phyloP scores from a whole-genome alignment of 441 rosid species.

The Erodium texanum region DNA sequence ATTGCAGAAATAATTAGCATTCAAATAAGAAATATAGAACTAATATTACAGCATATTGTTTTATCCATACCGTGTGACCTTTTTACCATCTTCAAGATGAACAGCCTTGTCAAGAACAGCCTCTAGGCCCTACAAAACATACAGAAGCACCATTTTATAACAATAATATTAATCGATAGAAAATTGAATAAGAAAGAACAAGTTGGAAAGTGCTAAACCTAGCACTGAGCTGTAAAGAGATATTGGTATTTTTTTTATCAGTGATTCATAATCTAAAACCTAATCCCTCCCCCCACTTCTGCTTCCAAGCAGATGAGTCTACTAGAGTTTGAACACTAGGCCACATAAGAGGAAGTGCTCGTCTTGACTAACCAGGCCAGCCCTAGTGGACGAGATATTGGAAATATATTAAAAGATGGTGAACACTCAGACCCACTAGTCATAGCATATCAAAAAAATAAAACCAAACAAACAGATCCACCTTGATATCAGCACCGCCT shows the following conservation, averaged over 20 bases:
- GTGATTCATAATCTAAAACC: too few relatives aligned
- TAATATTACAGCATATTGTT: constrained; percentile 15
- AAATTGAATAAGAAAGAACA: constrained; percentile 14
- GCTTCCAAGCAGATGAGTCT: background rate
- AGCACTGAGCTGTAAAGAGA: constrained; percentile 7
- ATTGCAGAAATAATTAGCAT: constrained; percentile 12
- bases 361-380: too few relatives aligned
- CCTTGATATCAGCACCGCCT: constrained; percentile 98
- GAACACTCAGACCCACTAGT: background rate
- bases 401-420: background rate
- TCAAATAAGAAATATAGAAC: constrained; percentile 11
- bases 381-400: too few relatives aligned
- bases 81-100: constrained; percentile 94
- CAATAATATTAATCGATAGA: too few relatives aligned
- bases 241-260: background rate
- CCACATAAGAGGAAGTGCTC: too few relatives aligned
- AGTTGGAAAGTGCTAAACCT: constrained; percentile 4
- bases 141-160: constrained; percentile 15
- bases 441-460: background rate
- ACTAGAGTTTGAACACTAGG: too few relatives aligned
- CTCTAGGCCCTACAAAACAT: constrained; percentile 73
- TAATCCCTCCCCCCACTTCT: too few relatives aligned
- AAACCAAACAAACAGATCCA: constrained; percentile 17
- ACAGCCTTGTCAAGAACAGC: constrained; percentile 98
- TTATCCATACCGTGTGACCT: constrained; percentile 60